Conservation (phyloP, 306 rosid genomes). For the Sicyos edulis region DNA sequence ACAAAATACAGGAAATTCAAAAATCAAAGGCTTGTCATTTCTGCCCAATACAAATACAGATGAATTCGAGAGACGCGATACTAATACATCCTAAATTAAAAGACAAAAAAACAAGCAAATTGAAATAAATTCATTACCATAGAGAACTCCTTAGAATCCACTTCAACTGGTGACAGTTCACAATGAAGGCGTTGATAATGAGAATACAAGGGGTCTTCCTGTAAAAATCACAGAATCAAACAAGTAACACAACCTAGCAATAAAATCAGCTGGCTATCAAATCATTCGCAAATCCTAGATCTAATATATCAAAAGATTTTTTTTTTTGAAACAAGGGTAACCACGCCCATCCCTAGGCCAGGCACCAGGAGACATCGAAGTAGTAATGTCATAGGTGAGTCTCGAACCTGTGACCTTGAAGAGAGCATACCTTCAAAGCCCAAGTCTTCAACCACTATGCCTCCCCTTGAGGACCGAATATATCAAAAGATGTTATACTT, state of each 20-base stretch:
- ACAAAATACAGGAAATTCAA: constrained; percentile 12
- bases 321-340: too few species aligned
- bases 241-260: not conserved
- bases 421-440: too few species aligned
- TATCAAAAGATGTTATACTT: not conserved
- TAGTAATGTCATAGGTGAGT: too few species aligned
- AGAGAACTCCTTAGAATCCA: constrained; percentile 54
- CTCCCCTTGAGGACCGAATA: too few species aligned
- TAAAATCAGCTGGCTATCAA: not conserved
- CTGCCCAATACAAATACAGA: not conserved
- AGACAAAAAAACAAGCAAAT: not conserved
- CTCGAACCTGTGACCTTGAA: too few species aligned
- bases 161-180: constrained; percentile 56
- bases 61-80: not conserved
- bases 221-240: constrained; percentile 25
- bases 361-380: too few species aligned
- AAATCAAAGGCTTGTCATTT: constrained; percentile 23
- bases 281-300: constrained; percentile 12
- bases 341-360: too few species aligned
- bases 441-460: too few species aligned
- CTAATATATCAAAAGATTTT: constrained; percentile 5
- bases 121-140: constrained; percentile 43
- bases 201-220: constrained; percentile 76
- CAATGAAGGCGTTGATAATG: constrained; percentile 71
- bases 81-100: not conserved